Evolutionary conservation across 2,329 filamentous ascomycete species (phyloP).

Genomic region (Aspergillus quadrilineatus): DNA sequence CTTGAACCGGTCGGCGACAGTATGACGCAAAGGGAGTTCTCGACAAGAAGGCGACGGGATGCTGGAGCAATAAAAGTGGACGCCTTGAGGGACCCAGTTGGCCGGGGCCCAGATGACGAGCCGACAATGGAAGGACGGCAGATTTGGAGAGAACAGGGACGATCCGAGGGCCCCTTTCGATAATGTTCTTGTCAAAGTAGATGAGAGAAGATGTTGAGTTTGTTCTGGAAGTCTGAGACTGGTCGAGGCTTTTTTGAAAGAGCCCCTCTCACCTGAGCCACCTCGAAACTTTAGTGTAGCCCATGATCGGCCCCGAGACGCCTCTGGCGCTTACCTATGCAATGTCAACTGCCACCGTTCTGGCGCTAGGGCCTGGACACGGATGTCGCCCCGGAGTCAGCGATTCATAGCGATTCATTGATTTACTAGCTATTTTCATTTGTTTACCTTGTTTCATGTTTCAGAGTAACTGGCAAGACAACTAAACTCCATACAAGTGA

Average conservation of each 20-base stretch:
- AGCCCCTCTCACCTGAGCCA: slow-evolving; percentile 2
- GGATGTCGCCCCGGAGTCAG: not conserved
- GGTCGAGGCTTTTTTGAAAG: not conserved
- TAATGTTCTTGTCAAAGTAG: not conserved
- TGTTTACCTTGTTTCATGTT: not conserved
- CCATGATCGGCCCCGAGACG: not conserved
- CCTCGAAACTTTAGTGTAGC: not conserved
- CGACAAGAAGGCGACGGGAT: not conserved
- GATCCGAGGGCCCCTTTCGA: not conserved
- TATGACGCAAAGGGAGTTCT: slow-evolving; percentile 40
- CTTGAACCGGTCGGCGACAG: slow-evolving; percentile 30
- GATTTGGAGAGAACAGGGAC: not conserved
- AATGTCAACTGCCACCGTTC: slow-evolving; percentile 1
- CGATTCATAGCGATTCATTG: not conserved
- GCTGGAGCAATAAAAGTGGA: slow-evolving; percentile 2
- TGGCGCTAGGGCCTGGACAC: not conserved
- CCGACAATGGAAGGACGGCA: not conserved
- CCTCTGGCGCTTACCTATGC: not conserved
- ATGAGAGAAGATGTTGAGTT: not conserved
- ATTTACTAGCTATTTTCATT: not conserved
- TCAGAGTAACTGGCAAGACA: not conserved
- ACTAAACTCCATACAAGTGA: not conserved
- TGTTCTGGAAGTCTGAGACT: not conserved
- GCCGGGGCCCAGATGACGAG: not conserved
- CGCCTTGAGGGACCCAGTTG: slow-evolving; percentile 7